Base-by-base conservation (phyloP, 2,329 filamentous ascomycete genomes). In the Coniosporium tulheliwenetii region DNA sequence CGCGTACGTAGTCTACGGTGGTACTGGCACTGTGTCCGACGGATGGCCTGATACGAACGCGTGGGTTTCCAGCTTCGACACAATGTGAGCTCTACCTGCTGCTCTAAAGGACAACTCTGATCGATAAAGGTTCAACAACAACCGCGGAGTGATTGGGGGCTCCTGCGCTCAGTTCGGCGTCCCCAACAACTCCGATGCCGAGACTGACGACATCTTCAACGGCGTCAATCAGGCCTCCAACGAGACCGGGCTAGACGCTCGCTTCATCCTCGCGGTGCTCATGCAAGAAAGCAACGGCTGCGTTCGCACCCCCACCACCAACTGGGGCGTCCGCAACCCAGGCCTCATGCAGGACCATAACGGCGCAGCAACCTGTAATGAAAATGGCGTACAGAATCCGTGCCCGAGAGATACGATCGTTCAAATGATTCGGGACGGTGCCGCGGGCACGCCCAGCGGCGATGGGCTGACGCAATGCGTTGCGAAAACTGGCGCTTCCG, bases 261-360 rank as follows among this genome's bases (percentile, higher is more conserved):
- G 59, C 31, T 62, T 64, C 54, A 59, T 68, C 42, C 52, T 68
- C 33, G 62, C 63, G 30, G 56, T 64, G 37, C 50, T 66, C 30
- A 57, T 68, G 50, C 65, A 69, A 48, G 65, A 69, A 47, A 62
- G 58, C 31, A 61, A 60, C 41, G 66, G 65, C 39, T 69, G 65
- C 45, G 62, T 67, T 2, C 60, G 64, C 39, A 65, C 59, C 35
- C 56, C 56, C 12, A 65, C 63, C 1, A 65, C 65, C 2, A 50
- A 55, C 44, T 60, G 62, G 47, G 52, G 52, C 30, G 56, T 62
- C 46, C 44, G 45, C 30, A 69, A 68, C 46, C 65, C 66, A 1
- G 66, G 66, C 2, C 45, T 70, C n/a, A 64, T 69, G 57, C 66
- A 70, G 49, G 54, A 52, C 10, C 63, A 63, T 48, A 52, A 60